Conservation (phyloP, 2,329 filamentous ascomycete species). For the Neurospora sp. region DNA sequence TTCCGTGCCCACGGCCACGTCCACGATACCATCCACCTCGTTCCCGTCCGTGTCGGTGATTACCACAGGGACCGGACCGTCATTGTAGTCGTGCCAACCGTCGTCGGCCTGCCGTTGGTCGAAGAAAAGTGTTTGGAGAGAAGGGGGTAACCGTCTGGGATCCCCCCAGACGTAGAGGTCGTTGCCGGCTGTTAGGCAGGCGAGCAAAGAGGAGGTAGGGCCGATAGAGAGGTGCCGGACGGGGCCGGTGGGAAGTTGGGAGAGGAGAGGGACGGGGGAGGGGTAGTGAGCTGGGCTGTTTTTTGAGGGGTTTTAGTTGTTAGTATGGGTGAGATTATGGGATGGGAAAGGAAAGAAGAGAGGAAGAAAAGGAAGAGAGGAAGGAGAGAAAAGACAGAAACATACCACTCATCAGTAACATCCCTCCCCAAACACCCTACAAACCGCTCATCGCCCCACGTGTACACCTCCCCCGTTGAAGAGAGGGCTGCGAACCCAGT, state of each 20-base stretch:
- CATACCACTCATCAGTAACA: slow-evolving; percentile 27
- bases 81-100: not conserved
- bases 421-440: slow-evolving; percentile 45
- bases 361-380: not conserved
- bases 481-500: slow-evolving; percentile 39
- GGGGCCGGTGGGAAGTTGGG: slow-evolving; percentile 37
- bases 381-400: not conserved
- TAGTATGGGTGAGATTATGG: not conserved
- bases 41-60: slow-evolving; percentile 38
- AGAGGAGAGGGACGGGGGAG: slow-evolving; percentile 36
- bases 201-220: slow-evolving; percentile 21
- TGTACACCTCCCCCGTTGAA: slow-evolving; percentile 34
- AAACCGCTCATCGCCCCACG: slow-evolving; percentile 50
- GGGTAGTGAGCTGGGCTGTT: slow-evolving; percentile 36
- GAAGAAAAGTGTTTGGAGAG: slow-evolving; percentile 21
- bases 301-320: not conserved
- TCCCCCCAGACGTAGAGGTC: slow-evolving; percentile 55
- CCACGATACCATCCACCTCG: slow-evolving; percentile 39
- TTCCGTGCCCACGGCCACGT: slow-evolving; percentile 46
- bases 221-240: slow-evolving; percentile 40
- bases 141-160: slow-evolving; percentile 21
- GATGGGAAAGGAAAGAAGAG: too few relatives aligned
- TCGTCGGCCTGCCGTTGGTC: slow-evolving; percentile 5
- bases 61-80: slow-evolving; percentile 33
- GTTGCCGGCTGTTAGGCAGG: slow-evolving; percentile 45